These are phyloP conservation scores for Daucus carota DNA, from an alignment of 129 eudicot genomes.

Conservation along the genomic window DNA sequence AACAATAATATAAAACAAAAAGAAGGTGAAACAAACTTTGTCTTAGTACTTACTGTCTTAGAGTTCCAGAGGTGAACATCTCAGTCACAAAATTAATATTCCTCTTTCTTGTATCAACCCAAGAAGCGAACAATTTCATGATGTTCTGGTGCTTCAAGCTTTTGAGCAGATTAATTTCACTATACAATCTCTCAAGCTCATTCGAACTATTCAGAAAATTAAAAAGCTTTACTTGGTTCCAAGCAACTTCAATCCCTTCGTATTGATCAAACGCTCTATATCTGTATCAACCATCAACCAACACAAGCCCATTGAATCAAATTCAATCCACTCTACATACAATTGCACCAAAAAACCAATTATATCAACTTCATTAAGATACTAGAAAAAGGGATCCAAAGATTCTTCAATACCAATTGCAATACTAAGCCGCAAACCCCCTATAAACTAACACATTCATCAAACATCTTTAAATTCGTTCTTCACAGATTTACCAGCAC, in stretches of 20 bases:
- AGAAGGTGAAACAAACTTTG: neutral
- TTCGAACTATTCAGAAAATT: conserved; percentile 24
- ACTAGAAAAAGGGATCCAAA: neutral
- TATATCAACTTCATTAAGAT: neutral
- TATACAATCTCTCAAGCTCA: conserved; percentile 25
- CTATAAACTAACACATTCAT: neutral
- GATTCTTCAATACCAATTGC: neutral
- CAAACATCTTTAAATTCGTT: neutral
- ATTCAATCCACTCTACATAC: neutral
- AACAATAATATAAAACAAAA: neutral
- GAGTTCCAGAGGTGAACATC: conserved; percentile 41
- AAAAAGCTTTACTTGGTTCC: conserved; percentile 26
- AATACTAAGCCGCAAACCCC: neutral
- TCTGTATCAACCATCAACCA: conserved; percentile 17
- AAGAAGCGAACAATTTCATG: conserved; percentile 31
- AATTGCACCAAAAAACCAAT: neutral
- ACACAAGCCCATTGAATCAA: conserved; percentile 5
- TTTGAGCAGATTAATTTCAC: conserved; percentile 29
- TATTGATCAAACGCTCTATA: conserved; percentile 33
- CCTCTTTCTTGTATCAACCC: conserved; percentile 26
- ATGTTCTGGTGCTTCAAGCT: conserved; percentile 27
- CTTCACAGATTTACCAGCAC: neutral
- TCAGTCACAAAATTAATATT: conserved; percentile 35
- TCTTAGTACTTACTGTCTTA: conserved; percentile 21
- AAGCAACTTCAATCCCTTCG: conserved; percentile 39